phyloP scores from a whole-genome alignment of 1,284 basidiomycete species.

The Ganoderma meredithae region DNA sequence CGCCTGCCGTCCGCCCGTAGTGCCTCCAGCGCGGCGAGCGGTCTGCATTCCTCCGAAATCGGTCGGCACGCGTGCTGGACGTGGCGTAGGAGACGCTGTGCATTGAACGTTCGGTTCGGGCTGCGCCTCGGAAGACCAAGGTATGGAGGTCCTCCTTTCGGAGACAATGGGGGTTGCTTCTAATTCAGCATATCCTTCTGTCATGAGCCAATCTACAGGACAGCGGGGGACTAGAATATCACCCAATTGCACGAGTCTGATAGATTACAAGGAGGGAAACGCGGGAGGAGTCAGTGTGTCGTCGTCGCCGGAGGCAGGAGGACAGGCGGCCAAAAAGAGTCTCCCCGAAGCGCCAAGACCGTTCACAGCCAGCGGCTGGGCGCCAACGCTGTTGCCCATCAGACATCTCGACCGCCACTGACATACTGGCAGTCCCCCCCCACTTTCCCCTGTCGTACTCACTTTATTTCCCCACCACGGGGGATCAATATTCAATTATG shows the following conservation, averaged over 20 bases:
- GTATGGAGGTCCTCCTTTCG: constrained; percentile 2
- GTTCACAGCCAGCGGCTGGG: neutral
- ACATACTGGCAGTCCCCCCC: neutral
- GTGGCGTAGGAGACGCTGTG: neutral
- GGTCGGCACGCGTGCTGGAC: neutral
- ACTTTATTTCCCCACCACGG: neutral
- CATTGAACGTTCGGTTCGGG: neutral
- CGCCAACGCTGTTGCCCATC: neutral
- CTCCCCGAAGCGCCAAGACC: constrained; percentile 7
- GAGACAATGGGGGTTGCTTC: neutral
- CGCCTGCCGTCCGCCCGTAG: neutral
- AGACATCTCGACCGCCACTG: neutral
- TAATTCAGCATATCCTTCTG: neutral
- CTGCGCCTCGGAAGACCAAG: neutral
- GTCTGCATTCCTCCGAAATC: neutral
- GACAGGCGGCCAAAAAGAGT: neutral
- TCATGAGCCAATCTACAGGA: neutral
- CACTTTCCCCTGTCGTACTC: neutral
- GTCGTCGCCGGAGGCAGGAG: constrained; percentile 11
- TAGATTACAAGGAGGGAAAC: neutral
- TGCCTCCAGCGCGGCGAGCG: neutral
- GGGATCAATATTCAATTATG: neutral
- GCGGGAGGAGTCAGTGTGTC: neutral
- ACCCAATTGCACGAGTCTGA: neutral
- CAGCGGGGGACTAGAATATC: neutral